Evolutionary conservation across 805 yeast species (phyloP).

Genomic region (Candida khao-thaluensis): DNA sequence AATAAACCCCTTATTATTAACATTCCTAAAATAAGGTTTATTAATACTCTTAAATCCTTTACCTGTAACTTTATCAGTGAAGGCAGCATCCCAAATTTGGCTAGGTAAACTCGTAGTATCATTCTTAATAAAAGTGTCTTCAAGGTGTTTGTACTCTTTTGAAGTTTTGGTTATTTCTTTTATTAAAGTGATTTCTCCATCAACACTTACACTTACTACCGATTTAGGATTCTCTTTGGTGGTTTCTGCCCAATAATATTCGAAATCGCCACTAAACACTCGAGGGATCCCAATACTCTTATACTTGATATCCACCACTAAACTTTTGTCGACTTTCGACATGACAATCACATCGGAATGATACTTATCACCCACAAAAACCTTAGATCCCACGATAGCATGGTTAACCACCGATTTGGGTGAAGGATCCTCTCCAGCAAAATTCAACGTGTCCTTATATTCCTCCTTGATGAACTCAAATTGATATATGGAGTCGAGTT

Average conservation of each 20-base stretch:
- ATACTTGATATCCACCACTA: conserved; percentile 10
- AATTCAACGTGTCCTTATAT: conserved; percentile 14
- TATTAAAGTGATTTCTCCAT: conserved; percentile 33
- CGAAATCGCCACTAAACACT: conserved; percentile 25
- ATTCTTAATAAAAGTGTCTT: conserved; percentile 1
- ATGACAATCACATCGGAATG: conserved; percentile 32
- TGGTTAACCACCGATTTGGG: conserved; percentile 35
- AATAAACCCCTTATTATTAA: conserved; percentile 23
- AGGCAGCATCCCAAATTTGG: conserved; percentile 27
- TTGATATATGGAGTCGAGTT: conserved; percentile 33
- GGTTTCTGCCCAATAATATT: conserved; percentile 9
- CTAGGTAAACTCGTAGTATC: not conserved
- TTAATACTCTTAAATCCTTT: conserved; percentile 37
- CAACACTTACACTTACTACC: conserved; percentile 33
- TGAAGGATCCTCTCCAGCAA: conserved; percentile 29
- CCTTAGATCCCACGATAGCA: conserved; percentile 19
- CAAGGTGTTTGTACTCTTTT: conserved; percentile 17
- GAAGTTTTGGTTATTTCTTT: conserved; percentile 16
- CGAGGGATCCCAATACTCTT: conserved; percentile 33
- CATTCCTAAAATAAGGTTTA: conserved; percentile 35
- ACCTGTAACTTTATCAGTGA: conserved; percentile 37
- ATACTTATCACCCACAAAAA: conserved; percentile 35
- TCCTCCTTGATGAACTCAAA: conserved; percentile 20
- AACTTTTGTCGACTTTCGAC: conserved; percentile 12
- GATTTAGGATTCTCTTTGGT: not conserved